These are phyloP conservation scores for Neurospora sp. DNA, from an alignment of 495 filamentous ascomycete genomes.

Conservation along the genomic window DNA sequence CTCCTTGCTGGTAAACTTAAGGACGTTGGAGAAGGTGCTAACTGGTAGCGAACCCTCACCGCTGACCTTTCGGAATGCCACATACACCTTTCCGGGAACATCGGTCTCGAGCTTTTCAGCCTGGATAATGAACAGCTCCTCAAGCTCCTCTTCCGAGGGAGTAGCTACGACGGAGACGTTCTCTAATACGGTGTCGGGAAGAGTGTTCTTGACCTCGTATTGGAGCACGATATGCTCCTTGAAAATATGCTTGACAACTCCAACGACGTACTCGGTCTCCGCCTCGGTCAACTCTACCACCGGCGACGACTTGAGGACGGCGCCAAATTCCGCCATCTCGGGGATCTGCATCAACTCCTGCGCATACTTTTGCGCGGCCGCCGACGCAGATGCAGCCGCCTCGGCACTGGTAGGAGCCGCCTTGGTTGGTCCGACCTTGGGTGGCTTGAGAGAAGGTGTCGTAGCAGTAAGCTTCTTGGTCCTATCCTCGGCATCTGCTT, in stretches of 20 bases:
- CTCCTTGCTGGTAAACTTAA: conserved; percentile 97
- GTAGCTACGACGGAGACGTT: conserved; percentile 85
- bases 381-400: conserved; percentile 57
- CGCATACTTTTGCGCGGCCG: conserved; percentile 76
- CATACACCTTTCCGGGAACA: conserved; percentile 86
- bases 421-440: conserved; percentile 75
- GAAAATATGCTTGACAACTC: conserved; percentile 92
- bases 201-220: conserved; percentile 96
- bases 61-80: conserved; percentile 76
- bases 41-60: conserved; percentile 63
- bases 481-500: conserved; percentile 92
- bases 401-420: conserved; percentile 59
- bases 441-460: conserved; percentile 90
- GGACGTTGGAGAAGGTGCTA: conserved; percentile 76
- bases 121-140: conserved; percentile 90
- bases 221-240: conserved; percentile 93
- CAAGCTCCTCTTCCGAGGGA: conserved; percentile 69
- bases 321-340: conserved; percentile 80
- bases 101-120: conserved; percentile 70
- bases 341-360: conserved; percentile 80
- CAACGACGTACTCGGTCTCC: conserved; percentile 95
- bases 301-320: conserved; percentile 77
- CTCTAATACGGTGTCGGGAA: conserved; percentile 78
- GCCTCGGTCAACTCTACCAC: conserved; percentile 88
- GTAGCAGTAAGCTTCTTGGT: conserved; percentile 91